Percentiles rank a stretch among this genome's conserved stretches.
These are phyloP conservation scores for Solanum sparsipilum DNA, from an alignment of 257 asterid species.

Conservation along the genomic window DNA sequence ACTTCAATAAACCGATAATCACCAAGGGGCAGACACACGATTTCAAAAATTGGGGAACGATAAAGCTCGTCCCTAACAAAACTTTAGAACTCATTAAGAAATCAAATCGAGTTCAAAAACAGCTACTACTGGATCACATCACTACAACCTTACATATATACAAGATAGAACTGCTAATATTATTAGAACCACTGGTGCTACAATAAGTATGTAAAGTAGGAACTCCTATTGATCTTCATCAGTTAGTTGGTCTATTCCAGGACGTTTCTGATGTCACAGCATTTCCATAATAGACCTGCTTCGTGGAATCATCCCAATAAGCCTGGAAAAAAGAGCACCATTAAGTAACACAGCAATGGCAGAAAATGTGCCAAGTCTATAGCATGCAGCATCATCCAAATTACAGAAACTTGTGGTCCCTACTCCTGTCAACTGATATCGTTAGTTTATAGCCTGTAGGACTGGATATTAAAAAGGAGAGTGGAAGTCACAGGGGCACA, in stretches of 20 bases:
- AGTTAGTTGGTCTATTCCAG: slow-evolving; percentile 59
- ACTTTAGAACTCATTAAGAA: not conserved
- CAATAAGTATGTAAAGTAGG: not conserved
- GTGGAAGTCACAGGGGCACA: not conserved
- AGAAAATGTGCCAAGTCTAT: not conserved
- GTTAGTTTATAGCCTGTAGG: not conserved
- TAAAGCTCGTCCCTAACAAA: not conserved
- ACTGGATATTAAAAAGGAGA: not conserved
- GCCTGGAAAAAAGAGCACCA: slow-evolving; percentile 28
- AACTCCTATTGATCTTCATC: not conserved
- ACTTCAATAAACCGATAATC: not conserved
- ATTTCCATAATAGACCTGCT: slow-evolving; percentile 68
- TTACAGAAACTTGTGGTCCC: not conserved
- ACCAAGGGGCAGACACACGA: too few relatives aligned
- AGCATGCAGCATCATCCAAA: not conserved
- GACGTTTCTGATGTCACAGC: slow-evolving; percentile 62
- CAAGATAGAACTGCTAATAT: not conserved
- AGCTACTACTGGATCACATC: not conserved
- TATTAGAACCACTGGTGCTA: not conserved
- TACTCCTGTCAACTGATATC: not conserved
- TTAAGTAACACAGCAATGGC: not conserved
- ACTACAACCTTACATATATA: not conserved
- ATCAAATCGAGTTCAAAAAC: not conserved
- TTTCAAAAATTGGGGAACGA: not conserved
- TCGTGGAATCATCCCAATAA: slow-evolving; percentile 74